phyloP scores from a whole-genome alignment of 2,329 filamentous ascomycete genomes.

The Domatiomyces globalis region DNA sequence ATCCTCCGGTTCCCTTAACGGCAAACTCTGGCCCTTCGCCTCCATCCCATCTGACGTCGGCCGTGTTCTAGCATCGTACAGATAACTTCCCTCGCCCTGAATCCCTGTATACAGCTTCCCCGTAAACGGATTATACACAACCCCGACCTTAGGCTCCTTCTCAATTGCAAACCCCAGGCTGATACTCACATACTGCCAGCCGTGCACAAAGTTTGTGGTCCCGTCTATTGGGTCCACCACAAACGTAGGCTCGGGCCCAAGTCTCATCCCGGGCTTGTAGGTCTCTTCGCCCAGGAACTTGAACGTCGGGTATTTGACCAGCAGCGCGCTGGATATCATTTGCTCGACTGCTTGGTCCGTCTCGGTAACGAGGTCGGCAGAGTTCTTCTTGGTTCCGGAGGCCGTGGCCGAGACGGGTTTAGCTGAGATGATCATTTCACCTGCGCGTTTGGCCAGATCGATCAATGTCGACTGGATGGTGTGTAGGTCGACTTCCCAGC shows the following conservation, averaged over 20 bases:
- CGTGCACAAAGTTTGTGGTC: constrained; percentile 52
- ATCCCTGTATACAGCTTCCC: constrained; percentile 42
- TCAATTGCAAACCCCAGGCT: constrained; percentile 43
- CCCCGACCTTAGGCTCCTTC: constrained; percentile 39
- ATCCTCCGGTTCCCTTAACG: constrained; percentile 29
- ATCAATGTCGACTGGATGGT: constrained; percentile 19
- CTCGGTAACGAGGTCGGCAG: constrained; percentile 49
- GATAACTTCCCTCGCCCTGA: constrained; percentile 39
- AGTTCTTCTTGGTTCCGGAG: constrained; percentile 34
- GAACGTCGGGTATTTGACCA: constrained; percentile 35
- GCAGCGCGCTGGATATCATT: constrained; percentile 39
- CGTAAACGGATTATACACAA: constrained; percentile 49
- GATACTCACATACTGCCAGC: constrained; percentile 44
- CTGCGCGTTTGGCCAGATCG: constrained; percentile 28
- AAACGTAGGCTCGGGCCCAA: constrained; percentile 44
- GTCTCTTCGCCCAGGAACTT: constrained; percentile 47
- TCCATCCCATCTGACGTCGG: constrained; percentile 13
- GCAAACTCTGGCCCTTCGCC: constrained; percentile 27
- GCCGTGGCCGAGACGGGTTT: constrained; percentile 24
- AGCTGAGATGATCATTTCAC: constrained; percentile 30
- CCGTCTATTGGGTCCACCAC: constrained; percentile 52
- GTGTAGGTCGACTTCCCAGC: background rate
- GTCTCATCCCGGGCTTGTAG: constrained; percentile 39
- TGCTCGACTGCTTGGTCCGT: constrained; percentile 49
- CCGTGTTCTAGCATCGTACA: constrained; percentile 22